Evolutionary conservation across 2,329 filamentous ascomycete species (phyloP), one percentile per base, ranked within the genome.

Genomic region (Aspergillus sp.): DNA sequence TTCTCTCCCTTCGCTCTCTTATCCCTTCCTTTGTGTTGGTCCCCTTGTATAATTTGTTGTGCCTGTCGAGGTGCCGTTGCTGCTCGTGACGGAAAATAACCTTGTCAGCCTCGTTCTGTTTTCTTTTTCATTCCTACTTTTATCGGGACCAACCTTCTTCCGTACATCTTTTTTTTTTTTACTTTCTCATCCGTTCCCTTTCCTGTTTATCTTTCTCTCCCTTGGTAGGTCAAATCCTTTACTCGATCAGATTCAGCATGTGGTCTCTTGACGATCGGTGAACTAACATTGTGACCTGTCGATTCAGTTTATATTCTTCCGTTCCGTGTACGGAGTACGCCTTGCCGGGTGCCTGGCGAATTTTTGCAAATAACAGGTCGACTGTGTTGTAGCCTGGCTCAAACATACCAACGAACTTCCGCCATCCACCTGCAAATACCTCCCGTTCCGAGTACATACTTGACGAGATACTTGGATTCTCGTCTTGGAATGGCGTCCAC

Each of bases 401-500:
- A 42, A 43, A 53, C 53, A 45, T 49, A 44, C 23, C 27, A 17
- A 32, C 22, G 3, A 15, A 30, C 33, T 41, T 15, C 25, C 50
- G 52, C 46, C 46, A 50, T 44, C 41, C 32, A 35, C 22, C 44
- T 56, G 47, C 49, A 54, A 58, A 59, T 57, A 53, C 23, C 17
- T 54, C 48, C 43, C 49, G 51, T 55, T 55, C 51, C 51, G 53
- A 56, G 54, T 60, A 63, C 57, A 62, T 62, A 60, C 44, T 53
- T 48, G 45, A 43, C 15, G 5, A 35, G 15, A n/a, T 12, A 39
- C 15, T 20, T 53, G 42, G 52, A 47, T 42, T 35, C 39, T 49
- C 53, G 54, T 50, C 48, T 49, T 59, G 59, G 50, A 47, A 67
- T 68, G 65, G 58, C 61, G 52, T 63, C 64, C 47, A 61, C 62